phyloP scores from a whole-genome alignment of 2,329 filamentous ascomycete genomes.

The Penicillium capsulatum region DNA sequence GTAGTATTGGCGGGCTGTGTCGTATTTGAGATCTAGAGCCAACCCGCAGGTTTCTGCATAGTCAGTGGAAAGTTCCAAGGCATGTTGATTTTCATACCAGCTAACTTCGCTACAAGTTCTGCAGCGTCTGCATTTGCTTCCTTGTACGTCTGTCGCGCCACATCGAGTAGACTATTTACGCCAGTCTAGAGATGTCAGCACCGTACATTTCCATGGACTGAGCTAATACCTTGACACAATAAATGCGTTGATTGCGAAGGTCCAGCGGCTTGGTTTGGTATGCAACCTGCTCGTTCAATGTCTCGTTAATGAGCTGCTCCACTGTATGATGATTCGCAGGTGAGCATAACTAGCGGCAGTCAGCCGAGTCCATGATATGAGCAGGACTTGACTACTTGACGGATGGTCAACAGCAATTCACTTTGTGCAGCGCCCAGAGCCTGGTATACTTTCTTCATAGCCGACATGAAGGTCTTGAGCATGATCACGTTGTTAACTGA shows the following conservation, averaged over 20 bases:
- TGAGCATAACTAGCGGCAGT: constrained; percentile 54
- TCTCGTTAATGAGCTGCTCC: constrained; percentile 60
- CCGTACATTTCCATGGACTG: not conserved
- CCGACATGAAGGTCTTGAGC: constrained; percentile 74
- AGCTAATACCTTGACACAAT: constrained; percentile 70
- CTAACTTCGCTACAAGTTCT: constrained; percentile 64
- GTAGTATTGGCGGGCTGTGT: constrained; percentile 74
- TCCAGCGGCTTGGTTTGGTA: constrained; percentile 78
- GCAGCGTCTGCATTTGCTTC: constrained; percentile 77
- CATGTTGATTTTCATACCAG: constrained; percentile 47
- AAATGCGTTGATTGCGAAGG: constrained; percentile 81
- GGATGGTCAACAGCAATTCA: constrained; percentile 62
- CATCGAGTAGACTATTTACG: constrained; percentile 79
- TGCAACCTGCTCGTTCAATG: constrained; percentile 75
- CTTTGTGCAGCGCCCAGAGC: constrained; percentile 63
- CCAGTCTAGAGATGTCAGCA: constrained; percentile 55
- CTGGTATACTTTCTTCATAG: constrained; percentile 63
- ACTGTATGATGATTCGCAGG: constrained; percentile 59
- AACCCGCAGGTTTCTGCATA: constrained; percentile 55
- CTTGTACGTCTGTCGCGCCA: constrained; percentile 83
- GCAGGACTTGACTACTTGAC: constrained; percentile 44
- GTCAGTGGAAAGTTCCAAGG: constrained; percentile 17
- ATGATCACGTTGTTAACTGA: constrained; percentile 82
- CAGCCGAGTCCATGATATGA: constrained; percentile 1
- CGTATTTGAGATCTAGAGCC: constrained; percentile 66